A percentile compares a stretch with the other conserved stretches of the same genome.
Conservation (phyloP, 257 asterid genomes). For the Capsicum baccatum region DNA sequence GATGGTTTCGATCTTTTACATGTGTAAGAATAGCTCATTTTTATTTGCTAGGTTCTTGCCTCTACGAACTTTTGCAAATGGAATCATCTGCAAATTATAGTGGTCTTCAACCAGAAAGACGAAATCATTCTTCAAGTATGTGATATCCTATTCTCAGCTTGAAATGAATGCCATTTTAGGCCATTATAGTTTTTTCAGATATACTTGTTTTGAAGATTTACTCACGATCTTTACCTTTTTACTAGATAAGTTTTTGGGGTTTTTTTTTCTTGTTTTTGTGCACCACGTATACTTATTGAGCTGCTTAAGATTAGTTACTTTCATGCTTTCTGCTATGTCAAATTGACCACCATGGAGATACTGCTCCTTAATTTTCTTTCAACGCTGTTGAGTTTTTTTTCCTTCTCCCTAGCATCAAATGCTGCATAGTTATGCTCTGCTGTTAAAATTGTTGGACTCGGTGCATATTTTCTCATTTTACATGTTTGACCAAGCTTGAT, state of each 20-base stretch:
- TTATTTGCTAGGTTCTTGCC: slow-evolving; percentile 31
- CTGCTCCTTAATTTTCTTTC: slow-evolving; percentile 7
- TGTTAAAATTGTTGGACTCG: neutral
- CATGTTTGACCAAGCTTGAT: neutral
- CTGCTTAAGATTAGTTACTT: neutral
- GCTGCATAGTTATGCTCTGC: neutral
- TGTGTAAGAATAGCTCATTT: neutral
- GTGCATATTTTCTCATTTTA: neutral
- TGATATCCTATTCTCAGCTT: slow-evolving; percentile 28
- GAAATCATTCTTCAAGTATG: slow-evolving; percentile 37
- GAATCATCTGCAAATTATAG: slow-evolving; percentile 37
- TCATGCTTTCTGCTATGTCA: neutral
- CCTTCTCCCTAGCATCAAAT: neutral
- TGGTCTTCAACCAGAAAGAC: slow-evolving; percentile 28
- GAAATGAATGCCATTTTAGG: neutral
- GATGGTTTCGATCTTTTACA: neutral
- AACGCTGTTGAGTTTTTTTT: neutral
- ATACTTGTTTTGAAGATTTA: neutral
- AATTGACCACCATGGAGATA: slow-evolving; percentile 4
- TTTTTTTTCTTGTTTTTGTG: neutral
- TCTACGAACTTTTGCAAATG: slow-evolving; percentile 43
- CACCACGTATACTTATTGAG: neutral
- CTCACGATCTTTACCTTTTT: neutral
- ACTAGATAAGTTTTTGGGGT: neutral
- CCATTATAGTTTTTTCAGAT: neutral